phyloP scores from a whole-genome alignment of 192 early-diverging fungal species.

The Coemansia sp. region DNA sequence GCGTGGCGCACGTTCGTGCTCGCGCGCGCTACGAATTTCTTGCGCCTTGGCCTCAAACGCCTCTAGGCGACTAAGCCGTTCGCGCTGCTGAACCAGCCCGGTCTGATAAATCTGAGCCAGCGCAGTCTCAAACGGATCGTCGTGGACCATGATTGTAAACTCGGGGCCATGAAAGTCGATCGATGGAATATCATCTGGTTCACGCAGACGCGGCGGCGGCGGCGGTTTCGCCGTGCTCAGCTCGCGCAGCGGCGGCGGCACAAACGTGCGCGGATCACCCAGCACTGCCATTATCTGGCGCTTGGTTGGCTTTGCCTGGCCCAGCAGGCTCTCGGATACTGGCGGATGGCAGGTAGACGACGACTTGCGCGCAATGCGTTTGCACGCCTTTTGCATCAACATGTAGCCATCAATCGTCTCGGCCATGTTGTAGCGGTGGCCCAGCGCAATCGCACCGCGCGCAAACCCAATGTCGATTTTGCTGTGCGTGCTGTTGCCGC shows the following conservation, averaged over 20 bases:
- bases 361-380: conserved; percentile 48
- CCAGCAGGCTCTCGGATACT: conserved; percentile 12
- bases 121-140: conserved; percentile 55
- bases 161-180: conserved; percentile 40
- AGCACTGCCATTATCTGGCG: conserved; percentile 30
- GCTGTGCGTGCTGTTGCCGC: conserved; percentile 38
- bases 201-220: conserved; percentile 20
- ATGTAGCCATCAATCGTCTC: conserved; percentile 49
- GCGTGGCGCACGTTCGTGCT: conserved; percentile 20
- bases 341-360: conserved; percentile 29
- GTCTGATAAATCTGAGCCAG: conserved; percentile 48
- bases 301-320: conserved; percentile 9
- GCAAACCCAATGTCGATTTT: conserved; percentile 45
- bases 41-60: conserved; percentile 45
- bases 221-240: conserved; percentile 17
- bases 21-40: conserved; percentile 25
- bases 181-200: conserved; percentile 45
- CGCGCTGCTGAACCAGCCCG: conserved; percentile 49
- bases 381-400: conserved; percentile 49
- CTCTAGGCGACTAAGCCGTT: conserved; percentile 45
- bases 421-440: conserved; percentile 48
- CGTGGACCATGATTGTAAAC: conserved; percentile 48
- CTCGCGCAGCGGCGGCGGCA: conserved; percentile 40
- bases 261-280: conserved; percentile 30
- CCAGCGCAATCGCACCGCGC: conserved; percentile 39